phyloP scores from a whole-genome alignment of 208 protist species.

The Crithidia acanthocephali region DNA sequence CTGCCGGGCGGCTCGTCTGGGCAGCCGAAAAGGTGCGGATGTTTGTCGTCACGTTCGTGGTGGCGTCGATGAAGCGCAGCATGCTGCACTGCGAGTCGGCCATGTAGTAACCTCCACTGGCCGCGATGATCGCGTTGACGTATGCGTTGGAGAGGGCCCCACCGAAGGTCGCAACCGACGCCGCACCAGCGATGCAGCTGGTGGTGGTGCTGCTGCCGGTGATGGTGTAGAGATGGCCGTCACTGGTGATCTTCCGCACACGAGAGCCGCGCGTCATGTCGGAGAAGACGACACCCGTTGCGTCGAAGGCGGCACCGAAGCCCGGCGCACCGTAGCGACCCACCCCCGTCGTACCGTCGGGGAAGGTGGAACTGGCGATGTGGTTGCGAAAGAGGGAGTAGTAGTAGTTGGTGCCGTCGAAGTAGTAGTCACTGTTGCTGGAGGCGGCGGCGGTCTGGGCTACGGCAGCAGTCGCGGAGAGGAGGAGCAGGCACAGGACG shows the following conservation, averaged over 20 bases:
- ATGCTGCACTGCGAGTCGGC: slow-evolving; percentile 66
- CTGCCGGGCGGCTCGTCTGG: not conserved
- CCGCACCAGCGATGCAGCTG: slow-evolving; percentile 39
- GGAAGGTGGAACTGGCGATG: not conserved
- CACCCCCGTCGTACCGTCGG: slow-evolving; percentile 51
- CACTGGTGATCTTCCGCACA: slow-evolving; percentile 43
- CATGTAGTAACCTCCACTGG: slow-evolving; percentile 33
- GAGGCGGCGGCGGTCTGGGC: slow-evolving; percentile 7
- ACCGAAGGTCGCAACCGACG: slow-evolving; percentile 34
- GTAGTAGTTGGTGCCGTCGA: slow-evolving; percentile 36
- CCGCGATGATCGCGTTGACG: slow-evolving; percentile 33
- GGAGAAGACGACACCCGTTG: slow-evolving; percentile 42
- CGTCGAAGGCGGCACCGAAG: slow-evolving; percentile 20
- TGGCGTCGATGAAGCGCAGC: slow-evolving; percentile 49
- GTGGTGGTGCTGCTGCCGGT: slow-evolving; percentile 36
- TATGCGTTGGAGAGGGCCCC: slow-evolving; percentile 21
- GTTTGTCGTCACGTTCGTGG: slow-evolving; percentile 32
- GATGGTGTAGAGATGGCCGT: slow-evolving; percentile 42
- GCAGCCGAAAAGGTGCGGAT: slow-evolving; percentile 8
- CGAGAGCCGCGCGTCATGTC: slow-evolving; percentile 59
- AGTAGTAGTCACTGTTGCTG: slow-evolving; percentile 22
- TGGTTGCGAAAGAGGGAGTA: slow-evolving; percentile 37
- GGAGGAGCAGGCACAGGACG: not conserved
- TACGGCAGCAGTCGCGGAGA: not conserved
- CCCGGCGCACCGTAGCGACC: slow-evolving; percentile 45